Base-by-base conservation (phyloP, 2,329 filamentous ascomycete species). In the Leptographium lundbergii region DNA sequence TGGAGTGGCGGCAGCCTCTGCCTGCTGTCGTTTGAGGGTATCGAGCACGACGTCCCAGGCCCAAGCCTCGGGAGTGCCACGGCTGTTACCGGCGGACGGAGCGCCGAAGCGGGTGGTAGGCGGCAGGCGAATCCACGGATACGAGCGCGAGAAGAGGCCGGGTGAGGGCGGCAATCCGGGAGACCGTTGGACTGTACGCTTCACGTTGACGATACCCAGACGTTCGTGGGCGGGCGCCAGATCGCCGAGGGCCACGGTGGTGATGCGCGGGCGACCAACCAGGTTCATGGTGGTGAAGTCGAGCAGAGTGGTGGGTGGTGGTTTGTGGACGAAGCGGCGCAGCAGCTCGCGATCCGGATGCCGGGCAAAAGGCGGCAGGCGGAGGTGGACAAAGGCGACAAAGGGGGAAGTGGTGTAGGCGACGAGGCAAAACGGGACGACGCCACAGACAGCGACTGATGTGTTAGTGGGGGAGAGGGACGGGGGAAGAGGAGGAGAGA, bases 311-410 rank as follows among this genome's bases (percentile, higher is more conserved):
- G 74, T 71, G 13, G 72, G 66, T 4, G 76, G 71, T 1, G 81
- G 77, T 32, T 69, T 67, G 54, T 67, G 70, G 36, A 80, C 71
- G 67, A 80, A 85, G 58, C 77, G 76, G 60, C 77, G 71, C 25
- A 87, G 73, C 56, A 77, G 71, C 32, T 78, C 72, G 39, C 78
- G 79, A 51, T 63, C 60, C 9, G 60, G 58, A 47, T 76, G 71
- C 52, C 87, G 81, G 19, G 86, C 87, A 64, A 79, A 80, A 0
- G 75, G 69, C 0, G 89, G 89, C 1, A 91, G 75, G 25, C 81
- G 79, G 56, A 94, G 73, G 69, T 88, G 82, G 61, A 94, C 77
- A 67, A 85, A 84, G 48, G 84, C 83, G 9, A 92, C 87, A 67
- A 87, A 88, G 3, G 89, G 87, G 0, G 81, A 77, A 2, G 85